Conservation (phyloP, 75 land plant genomes). For the Isoetes taiwanensis region DNA sequence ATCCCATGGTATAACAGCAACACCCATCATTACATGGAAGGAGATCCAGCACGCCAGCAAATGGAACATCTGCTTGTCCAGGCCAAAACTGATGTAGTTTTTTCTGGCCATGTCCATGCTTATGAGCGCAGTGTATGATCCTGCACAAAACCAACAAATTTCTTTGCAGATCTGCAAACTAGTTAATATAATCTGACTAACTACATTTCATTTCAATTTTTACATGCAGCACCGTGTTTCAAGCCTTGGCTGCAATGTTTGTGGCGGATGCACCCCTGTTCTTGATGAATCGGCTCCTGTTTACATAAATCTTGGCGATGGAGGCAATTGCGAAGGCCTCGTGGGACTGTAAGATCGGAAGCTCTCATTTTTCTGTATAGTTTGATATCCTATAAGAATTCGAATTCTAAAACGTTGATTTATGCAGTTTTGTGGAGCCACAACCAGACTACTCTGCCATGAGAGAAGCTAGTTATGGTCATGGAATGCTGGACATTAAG, state of each 20-base stretch:
- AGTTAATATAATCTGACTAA: too few species aligned
- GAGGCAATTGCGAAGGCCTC: slow-evolving; percentile 1
- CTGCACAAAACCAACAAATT: neutral
- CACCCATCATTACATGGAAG: slow-evolving; percentile 1
- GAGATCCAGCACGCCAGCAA: neutral
- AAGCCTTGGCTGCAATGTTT: slow-evolving; percentile 47
- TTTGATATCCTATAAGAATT: too few species aligned
- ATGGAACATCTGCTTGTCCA: neutral
- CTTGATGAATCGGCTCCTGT: neutral
- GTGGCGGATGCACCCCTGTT: neutral
- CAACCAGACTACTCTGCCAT: slow-evolving; percentile 3
- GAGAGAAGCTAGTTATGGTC: slow-evolving; percentile 1
- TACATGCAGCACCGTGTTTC: slow-evolving; percentile 86
- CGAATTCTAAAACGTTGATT: too few species aligned
- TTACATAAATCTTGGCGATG: slow-evolving; percentile 2
- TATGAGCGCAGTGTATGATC: neutral
- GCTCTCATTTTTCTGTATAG: too few species aligned
- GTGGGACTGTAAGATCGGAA: neutral
- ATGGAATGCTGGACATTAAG: neutral
- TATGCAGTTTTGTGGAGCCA: slow-evolving; percentile 2
- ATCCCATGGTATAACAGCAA: slow-evolving; percentile 3
- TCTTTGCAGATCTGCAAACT: too few species aligned
- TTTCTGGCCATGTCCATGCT: slow-evolving; percentile 6
- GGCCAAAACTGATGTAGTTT: neutral
- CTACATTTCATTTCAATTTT: too few species aligned